These are phyloP conservation scores for Syncephalastrum sp. DNA, from an alignment of 371 early-diverging fungal species.

Conservation along the genomic window DNA sequence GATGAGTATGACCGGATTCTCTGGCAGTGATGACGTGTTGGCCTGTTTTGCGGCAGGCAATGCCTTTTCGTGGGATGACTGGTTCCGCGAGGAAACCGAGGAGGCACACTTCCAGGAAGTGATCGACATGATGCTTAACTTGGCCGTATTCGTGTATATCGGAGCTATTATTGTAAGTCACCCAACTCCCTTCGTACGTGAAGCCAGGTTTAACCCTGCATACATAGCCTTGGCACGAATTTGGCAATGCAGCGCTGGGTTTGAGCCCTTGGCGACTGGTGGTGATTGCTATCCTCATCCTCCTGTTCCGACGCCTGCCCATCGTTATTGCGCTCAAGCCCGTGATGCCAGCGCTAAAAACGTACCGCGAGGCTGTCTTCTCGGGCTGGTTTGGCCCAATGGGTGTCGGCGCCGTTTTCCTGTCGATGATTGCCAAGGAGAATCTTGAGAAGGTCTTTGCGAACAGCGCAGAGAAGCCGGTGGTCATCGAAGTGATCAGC, in stretches of 20 bases:
- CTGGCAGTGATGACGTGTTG: conserved; percentile 88
- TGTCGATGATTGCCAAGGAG: conserved; percentile 63
- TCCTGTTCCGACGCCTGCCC: conserved; percentile 85
- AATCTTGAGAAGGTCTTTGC: conserved; percentile 39
- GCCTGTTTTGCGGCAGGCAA: conserved; percentile 93
- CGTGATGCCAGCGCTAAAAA: conserved; percentile 72
- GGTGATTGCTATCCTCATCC: conserved; percentile 64
- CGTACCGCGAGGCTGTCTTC: conserved; percentile 81
- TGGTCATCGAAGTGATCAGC: conserved; percentile 40
- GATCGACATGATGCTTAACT: conserved; percentile 88
- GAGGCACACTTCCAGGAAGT: conserved; percentile 91
- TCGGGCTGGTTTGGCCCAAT: conserved; percentile 99
- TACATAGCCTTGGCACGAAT: conserved; percentile 69
- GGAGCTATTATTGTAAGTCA: conserved; percentile 74
- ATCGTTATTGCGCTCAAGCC: conserved; percentile 66
- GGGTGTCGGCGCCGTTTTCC: conserved; percentile 80
- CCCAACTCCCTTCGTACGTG: neutral
- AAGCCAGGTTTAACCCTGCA: neutral
- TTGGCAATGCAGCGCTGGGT: conserved; percentile 47
- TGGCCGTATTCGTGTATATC: conserved; percentile 91
- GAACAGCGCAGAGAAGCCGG: conserved; percentile 25
- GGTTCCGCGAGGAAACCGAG: conserved; percentile 85
- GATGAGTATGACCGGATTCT: conserved; percentile 77
- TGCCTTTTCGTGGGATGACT: conserved; percentile 88
- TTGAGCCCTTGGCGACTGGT: conserved; percentile 69